phyloP scores from a whole-genome alignment of 1,284 basidiomycete species.

The Sporisorium exsertum region DNA sequence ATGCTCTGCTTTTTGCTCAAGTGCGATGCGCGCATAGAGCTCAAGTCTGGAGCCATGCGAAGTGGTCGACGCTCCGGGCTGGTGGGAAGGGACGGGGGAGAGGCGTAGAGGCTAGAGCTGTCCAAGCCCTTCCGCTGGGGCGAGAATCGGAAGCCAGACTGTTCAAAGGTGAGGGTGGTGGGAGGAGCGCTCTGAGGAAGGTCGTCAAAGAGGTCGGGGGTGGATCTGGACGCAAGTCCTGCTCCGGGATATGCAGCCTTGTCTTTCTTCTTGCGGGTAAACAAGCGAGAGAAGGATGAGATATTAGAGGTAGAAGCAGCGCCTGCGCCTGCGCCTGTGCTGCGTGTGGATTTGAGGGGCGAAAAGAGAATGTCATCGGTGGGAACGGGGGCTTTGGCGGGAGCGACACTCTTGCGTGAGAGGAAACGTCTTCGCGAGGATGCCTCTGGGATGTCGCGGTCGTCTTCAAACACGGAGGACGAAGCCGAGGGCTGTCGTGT shows the following conservation, averaged over 20 bases:
- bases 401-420: slow-evolving; percentile 37
- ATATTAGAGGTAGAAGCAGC: slow-evolving; percentile 14
- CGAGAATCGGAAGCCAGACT: slow-evolving; percentile 36
- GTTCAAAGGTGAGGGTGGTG: slow-evolving; percentile 51
- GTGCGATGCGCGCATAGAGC: slow-evolving; percentile 20
- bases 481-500: slow-evolving; percentile 39
- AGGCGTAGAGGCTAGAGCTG: slow-evolving; percentile 19
- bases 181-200: slow-evolving; percentile 56
- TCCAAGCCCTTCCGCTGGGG: slow-evolving; percentile 32
- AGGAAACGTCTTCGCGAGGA: slow-evolving; percentile 35
- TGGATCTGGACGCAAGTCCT: slow-evolving; percentile 35
- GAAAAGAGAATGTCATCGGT: slow-evolving; percentile 40
- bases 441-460: slow-evolving; percentile 34
- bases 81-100: slow-evolving; percentile 34
- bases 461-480: slow-evolving; percentile 53
- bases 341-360: slow-evolving; percentile 24
- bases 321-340: slow-evolving; percentile 20
- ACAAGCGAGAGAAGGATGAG: slow-evolving; percentile 50
- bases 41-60: slow-evolving; percentile 15
- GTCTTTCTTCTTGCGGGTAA: slow-evolving; percentile 58
- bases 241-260: slow-evolving; percentile 27
- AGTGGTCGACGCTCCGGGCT: slow-evolving; percentile 31
- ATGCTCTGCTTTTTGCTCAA: slow-evolving; percentile 42
- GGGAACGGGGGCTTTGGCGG: slow-evolving; percentile 9
- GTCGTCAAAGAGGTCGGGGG: slow-evolving; percentile 39